Conservation (phyloP, 1,139 yeast species). For the Pichia terricola region DNA sequence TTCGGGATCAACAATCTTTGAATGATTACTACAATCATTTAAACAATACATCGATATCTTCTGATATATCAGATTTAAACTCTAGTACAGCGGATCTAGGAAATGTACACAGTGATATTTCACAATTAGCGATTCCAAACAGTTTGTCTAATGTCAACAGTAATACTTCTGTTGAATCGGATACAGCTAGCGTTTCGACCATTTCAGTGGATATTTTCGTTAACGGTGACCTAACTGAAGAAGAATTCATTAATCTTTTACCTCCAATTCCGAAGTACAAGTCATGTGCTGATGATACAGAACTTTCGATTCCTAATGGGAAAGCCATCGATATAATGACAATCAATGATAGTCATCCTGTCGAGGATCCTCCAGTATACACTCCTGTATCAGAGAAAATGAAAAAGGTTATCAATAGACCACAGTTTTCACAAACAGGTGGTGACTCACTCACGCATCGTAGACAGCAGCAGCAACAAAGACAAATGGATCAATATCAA, state of each 20-base stretch:
- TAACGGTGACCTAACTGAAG: slow-evolving; percentile 12
- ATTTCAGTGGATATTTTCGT: slow-evolving; percentile 1
- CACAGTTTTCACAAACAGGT: slow-evolving; percentile 22
- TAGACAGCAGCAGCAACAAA: slow-evolving; percentile 3
- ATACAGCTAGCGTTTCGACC: not conserved
- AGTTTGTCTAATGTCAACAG: slow-evolving; percentile 4
- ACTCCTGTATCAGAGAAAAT: slow-evolving; percentile 17
- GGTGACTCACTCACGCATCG: slow-evolving; percentile 12
- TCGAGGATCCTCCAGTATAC: slow-evolving; percentile 22
- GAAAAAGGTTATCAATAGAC: slow-evolving; percentile 15
- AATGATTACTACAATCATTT: not conserved
- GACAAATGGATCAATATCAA: not conserved
- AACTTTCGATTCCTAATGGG: slow-evolving; percentile 19
- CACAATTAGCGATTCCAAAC: slow-evolving; percentile 10
- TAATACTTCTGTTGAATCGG: not conserved
- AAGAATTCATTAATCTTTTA: slow-evolving; percentile 14
- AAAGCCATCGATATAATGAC: slow-evolving; percentile 19
- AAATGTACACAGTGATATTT: slow-evolving; percentile 2
- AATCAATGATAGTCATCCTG: slow-evolving; percentile 16
- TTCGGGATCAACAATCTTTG: not conserved
- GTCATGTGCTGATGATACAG: slow-evolving; percentile 17
- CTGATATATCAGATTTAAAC: not conserved
- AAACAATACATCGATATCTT: not conserved
- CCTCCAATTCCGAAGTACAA: slow-evolving; percentile 24
- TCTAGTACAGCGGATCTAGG: not conserved